phyloP scores from a whole-genome alignment of 2,329 filamentous ascomycete species.

The Venturia carpophila region DNA sequence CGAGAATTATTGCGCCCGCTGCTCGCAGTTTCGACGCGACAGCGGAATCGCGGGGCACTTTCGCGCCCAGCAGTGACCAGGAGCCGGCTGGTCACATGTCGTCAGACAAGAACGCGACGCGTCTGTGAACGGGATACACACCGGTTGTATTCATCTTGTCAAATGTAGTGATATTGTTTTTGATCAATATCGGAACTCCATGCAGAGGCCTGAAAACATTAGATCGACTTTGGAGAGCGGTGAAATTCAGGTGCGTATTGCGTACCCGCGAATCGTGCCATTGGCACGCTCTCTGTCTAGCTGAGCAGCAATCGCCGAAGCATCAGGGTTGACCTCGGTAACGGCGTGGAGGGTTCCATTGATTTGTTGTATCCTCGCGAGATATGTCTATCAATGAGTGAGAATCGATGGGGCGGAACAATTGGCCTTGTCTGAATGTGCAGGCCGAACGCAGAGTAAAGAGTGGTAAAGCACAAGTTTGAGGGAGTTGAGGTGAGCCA shows the following conservation, averaged over 20 bases:
- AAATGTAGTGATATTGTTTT: conserved; percentile 23
- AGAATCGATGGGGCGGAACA: background rate
- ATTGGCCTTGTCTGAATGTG: conserved; percentile 13
- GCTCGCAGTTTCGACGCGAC: conserved; percentile 52
- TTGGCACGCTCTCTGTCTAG: conserved; percentile 43
- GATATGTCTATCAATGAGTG: conserved; percentile 38
- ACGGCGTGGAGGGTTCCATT: conserved; percentile 46
- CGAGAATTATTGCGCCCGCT: conserved; percentile 56
- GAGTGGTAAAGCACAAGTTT: background rate
- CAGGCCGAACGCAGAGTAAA: background rate
- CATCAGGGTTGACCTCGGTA: conserved; percentile 50
- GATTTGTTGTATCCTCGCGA: conserved; percentile 44
- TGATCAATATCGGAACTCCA: conserved; percentile 25
- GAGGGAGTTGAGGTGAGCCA: background rate
- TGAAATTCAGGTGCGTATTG: background rate
- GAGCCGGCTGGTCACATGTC: conserved; percentile 44
- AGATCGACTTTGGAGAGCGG: conserved; percentile 1
- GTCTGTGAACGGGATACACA: background rate
- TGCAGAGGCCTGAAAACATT: conserved; percentile 22
- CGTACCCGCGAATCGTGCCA: conserved; percentile 40
- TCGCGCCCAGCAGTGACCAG: conserved; percentile 53
- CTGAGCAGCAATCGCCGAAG: conserved; percentile 40
- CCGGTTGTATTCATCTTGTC: conserved; percentile 22
- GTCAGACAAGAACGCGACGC: background rate
- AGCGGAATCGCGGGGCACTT: conserved; percentile 49